phyloP scores from a whole-genome alignment of 495 filamentous ascomycete genomes.

The Neurospora sp. region DNA sequence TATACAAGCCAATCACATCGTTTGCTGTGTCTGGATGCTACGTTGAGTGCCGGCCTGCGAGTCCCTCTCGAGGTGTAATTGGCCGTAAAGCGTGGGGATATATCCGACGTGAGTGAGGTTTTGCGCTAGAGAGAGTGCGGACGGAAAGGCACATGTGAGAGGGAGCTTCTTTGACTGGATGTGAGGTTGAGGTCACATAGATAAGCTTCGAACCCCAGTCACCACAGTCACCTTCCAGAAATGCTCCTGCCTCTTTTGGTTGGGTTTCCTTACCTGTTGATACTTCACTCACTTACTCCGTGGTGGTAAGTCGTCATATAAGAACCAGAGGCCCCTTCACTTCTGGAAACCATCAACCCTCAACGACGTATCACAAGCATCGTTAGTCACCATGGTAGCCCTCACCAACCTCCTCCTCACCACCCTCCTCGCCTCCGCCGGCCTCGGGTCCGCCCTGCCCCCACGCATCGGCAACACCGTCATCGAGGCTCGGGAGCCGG shows the following conservation, averaged over 20 bases:
- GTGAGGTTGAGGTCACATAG: not conserved
- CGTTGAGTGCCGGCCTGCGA: not conserved
- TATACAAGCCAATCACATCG: too few species aligned
- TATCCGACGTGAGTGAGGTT: not conserved
- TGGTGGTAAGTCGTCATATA: not conserved
- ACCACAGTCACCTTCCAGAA: not conserved
- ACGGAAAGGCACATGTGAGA: not conserved
- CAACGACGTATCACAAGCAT: not conserved
- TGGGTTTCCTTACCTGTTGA: not conserved
- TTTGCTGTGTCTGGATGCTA: too few species aligned
- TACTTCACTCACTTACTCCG: not conserved
- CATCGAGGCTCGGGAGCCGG: not conserved
- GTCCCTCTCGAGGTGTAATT: not conserved
- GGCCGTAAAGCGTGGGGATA: not conserved
- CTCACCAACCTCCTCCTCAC: conserved; percentile 13
- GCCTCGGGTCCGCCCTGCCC: conserved; percentile 19
- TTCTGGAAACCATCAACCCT: not conserved
- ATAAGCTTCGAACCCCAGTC: not conserved
- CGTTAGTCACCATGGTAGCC: conserved; percentile 5
- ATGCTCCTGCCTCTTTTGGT: not conserved
- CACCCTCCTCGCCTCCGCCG: conserved; percentile 9
- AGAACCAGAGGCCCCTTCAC: not conserved
- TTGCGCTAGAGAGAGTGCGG: too few species aligned
- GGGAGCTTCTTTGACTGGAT: not conserved
- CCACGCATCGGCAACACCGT: conserved; percentile 20